Evolutionary conservation across 495 filamentous ascomycete species (phyloP).

Genomic region (Penicillium tannophilum): DNA sequence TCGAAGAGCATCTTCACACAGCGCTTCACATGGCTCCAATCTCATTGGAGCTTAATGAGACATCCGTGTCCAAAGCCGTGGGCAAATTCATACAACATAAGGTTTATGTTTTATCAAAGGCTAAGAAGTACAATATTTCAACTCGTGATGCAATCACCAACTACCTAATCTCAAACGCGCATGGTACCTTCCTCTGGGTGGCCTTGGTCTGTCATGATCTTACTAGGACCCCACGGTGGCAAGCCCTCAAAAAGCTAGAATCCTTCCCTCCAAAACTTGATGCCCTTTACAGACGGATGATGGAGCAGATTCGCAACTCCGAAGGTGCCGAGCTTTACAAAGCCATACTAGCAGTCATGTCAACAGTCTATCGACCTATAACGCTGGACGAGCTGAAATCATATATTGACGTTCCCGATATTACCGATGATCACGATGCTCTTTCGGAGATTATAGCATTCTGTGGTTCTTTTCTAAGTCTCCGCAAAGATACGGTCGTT

Average conservation of each 20-base stretch:
- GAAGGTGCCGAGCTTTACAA: constrained; percentile 3
- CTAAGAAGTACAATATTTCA: constrained; percentile 15
- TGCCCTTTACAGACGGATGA: neutral
- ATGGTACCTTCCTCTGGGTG: constrained; percentile 7
- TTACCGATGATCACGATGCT: neutral
- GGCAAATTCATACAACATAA: constrained; percentile 4
- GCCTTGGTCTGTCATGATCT: constrained; percentile 3
- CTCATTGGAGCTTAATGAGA: constrained; percentile 6
- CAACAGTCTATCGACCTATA: neutral
- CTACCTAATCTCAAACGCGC: constrained; percentile 30
- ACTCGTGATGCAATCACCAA: constrained; percentile 45
- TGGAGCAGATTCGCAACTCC: neutral
- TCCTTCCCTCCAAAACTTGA: constrained; percentile 3
- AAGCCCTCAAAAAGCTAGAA: constrained; percentile 2
- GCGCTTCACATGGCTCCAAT: neutral
- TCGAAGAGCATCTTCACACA: constrained; percentile 1
- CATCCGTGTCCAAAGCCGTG: constrained; percentile 1
- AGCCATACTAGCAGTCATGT: neutral
- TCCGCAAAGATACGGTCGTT: neutral
- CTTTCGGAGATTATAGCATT: constrained; percentile 1
- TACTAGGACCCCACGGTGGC: neutral
- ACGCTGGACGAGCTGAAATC: neutral
- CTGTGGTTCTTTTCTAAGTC: constrained; percentile 7
- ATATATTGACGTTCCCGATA: neutral
- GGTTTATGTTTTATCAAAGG: neutral